Evolutionary conservation across 352 stramenopile species (phyloP).

Genomic region (Pythium utonaiense): DNA sequence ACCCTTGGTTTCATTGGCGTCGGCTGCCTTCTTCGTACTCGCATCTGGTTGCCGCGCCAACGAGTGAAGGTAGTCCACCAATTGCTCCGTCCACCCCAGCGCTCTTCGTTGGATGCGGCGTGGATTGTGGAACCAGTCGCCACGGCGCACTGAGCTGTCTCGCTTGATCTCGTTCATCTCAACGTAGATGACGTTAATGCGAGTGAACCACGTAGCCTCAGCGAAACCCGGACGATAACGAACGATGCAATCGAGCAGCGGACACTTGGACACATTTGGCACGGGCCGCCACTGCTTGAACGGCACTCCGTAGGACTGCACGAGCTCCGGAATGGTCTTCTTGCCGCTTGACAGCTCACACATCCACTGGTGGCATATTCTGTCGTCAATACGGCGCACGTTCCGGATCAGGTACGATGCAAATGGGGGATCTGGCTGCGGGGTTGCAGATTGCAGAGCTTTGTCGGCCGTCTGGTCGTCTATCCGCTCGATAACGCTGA

Average conservation of each 20-base stretch:
- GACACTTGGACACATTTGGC: constrained; percentile 72
- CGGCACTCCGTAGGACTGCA: constrained; percentile 72
- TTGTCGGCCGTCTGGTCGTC: constrained; percentile 5
- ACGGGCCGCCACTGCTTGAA: constrained; percentile 84
- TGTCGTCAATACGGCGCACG: constrained; percentile 74
- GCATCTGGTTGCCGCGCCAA: constrained; percentile 50
- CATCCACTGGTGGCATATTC: constrained; percentile 82
- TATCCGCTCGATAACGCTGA: constrained; percentile 45
- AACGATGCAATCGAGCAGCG: constrained; percentile 74
- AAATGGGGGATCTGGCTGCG: constrained; percentile 47
- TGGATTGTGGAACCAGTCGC: constrained; percentile 83
- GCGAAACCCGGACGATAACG: constrained; percentile 63
- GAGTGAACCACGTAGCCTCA: constrained; percentile 82
- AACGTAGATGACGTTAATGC: constrained; percentile 84
- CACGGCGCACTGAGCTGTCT: constrained; percentile 47
- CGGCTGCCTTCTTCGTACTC: constrained; percentile 16
- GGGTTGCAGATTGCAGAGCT: not conserved
- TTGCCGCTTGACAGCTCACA: constrained; percentile 59
- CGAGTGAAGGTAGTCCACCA: constrained; percentile 71
- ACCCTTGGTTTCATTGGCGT: constrained; percentile 12
- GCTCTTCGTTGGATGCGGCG: constrained; percentile 62
- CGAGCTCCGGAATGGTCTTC: constrained; percentile 61
- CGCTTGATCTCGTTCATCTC: constrained; percentile 84
- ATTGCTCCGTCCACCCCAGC: constrained; percentile 77
- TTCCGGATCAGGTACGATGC: constrained; percentile 80